Conservation (phyloP, 176 grass and related monocot species). For the Phoenix roebelenii region DNA sequence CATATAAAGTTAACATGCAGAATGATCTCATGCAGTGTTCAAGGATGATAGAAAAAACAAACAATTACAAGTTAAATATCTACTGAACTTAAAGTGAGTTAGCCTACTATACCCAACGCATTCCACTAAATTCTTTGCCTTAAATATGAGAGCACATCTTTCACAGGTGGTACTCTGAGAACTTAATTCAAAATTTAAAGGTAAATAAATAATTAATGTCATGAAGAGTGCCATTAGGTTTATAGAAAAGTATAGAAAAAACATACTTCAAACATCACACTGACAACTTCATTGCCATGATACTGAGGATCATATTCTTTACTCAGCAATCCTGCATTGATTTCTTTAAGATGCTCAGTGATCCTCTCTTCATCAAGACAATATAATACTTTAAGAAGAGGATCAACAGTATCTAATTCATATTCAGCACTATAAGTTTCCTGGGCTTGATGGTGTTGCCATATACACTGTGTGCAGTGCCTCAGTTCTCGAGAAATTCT, state of each 20-base stretch:
- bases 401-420: conserved; percentile 48
- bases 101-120: too few relatives aligned
- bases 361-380: conserved; percentile 78
- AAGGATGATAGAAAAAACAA: too few relatives aligned
- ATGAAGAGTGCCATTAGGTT: not conserved
- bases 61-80: too few relatives aligned
- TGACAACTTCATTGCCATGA: conserved; percentile 52
- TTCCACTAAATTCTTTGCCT: too few relatives aligned
- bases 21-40: too few relatives aligned
- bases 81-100: too few relatives aligned
- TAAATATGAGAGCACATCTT: too few relatives aligned
- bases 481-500: conserved; percentile 58
- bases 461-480: conserved; percentile 78
- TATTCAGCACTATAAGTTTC: conserved; percentile 49
- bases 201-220: too few relatives aligned
- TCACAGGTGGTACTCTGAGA: too few relatives aligned
- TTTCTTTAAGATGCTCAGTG: conserved; percentile 44
- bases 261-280: conserved; percentile 87
- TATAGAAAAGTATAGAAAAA: conserved; percentile 8
- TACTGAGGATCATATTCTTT: conserved; percentile 53
- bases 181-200: too few relatives aligned
- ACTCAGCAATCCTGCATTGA: conserved; percentile 43
- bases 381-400: conserved; percentile 58
- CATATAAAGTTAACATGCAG: too few relatives aligned
- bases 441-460: conserved; percentile 75